These are phyloP conservation scores for Backusella circina DNA, from an alignment of 192 early-diverging fungal genomes.

Conservation along the genomic window DNA sequence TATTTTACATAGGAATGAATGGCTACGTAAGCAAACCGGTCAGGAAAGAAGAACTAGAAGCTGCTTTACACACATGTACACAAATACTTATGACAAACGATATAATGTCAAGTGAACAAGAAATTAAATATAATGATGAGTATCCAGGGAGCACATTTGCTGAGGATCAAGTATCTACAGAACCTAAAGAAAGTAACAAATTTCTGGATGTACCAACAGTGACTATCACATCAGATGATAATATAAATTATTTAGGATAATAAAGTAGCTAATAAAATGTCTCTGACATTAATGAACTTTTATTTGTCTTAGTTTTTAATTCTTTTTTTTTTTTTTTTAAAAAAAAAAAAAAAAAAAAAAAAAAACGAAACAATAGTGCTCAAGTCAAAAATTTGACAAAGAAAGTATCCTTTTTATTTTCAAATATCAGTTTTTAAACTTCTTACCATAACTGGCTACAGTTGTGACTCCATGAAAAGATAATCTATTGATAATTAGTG, in stretches of 20 bases:
- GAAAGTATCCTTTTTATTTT: neutral
- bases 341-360: too few relatives aligned
- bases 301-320: neutral
- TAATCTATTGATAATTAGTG: neutral
- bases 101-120: neutral
- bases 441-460: neutral
- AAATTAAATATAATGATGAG: neutral
- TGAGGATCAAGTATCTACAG: neutral
- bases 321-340: too few relatives aligned
- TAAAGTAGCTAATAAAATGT: neutral
- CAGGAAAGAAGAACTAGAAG: constrained; percentile 41
- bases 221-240: neutral
- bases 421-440: too few relatives aligned
- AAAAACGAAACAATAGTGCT: too few relatives aligned
- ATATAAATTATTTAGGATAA: neutral
- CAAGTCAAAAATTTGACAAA: neutral
- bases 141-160: too few relatives aligned
- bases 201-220: neutral
- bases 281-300: too few relatives aligned
- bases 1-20: constrained; percentile 33
- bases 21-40: constrained; percentile 49
- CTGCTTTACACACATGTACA: constrained; percentile 9
- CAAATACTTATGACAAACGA: neutral
- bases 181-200: neutral
- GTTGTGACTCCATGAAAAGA: neutral